Percentiles rank a stretch among this genome's conserved stretches.
These are phyloP conservation scores for Aspergillus fijiensis DNA, from an alignment of 2,329 filamentous ascomycete genomes.

Conservation along the genomic window DNA sequence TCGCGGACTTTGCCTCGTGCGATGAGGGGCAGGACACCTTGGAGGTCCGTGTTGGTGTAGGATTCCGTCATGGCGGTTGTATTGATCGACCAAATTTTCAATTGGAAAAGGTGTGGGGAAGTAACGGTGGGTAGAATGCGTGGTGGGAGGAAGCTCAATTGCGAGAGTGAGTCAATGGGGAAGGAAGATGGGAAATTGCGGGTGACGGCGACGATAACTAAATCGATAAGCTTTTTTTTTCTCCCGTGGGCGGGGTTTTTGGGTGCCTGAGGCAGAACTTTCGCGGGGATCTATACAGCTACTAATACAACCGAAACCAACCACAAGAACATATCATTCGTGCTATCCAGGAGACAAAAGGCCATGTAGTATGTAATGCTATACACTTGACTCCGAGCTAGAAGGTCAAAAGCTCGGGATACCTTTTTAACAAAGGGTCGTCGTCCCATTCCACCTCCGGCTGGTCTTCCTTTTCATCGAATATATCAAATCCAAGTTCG, in stretches of 20 bases:
- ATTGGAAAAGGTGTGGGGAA: neutral
- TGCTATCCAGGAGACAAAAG: no score
- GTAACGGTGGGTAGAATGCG: neutral
- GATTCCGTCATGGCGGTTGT: slow-evolving; percentile 36
- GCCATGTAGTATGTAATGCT: no score
- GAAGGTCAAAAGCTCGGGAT: no score
- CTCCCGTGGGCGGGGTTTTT: neutral
- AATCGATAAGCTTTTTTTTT: neutral
- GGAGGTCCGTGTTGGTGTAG: slow-evolving; percentile 45
- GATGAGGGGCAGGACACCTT: slow-evolving; percentile 49
- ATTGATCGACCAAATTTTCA: neutral
- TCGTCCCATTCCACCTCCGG: neutral
- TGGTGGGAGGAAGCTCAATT: neutral
- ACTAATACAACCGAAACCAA: no score
- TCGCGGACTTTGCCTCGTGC: slow-evolving; percentile 76
- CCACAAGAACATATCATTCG: no score
- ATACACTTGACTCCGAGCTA: no score
- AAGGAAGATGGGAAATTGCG: neutral
- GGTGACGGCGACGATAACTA: neutral
- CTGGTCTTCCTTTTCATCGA: neutral
- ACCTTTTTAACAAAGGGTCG: no score
- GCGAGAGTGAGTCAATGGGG: neutral
- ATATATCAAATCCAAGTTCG: neutral
- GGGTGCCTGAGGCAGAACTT: neutral
- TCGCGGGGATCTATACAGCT: no score